These are phyloP conservation scores for Aulographum hederae DNA, from an alignment of 2,329 filamentous ascomycete genomes.

Conservation along the genomic window DNA sequence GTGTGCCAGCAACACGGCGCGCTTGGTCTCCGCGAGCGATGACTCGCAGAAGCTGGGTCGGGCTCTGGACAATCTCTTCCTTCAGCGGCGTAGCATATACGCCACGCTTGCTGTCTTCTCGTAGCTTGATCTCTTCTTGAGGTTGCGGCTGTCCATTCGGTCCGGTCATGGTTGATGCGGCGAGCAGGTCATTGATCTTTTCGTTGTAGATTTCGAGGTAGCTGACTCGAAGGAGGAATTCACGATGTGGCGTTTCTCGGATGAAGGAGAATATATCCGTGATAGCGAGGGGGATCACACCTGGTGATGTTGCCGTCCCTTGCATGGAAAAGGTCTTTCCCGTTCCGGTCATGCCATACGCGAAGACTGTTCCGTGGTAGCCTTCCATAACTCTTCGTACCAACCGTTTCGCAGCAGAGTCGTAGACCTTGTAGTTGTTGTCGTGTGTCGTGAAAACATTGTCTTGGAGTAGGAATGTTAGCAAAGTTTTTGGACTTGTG, in stretches of 20 bases:
- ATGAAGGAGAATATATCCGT: slow-evolving; percentile 99
- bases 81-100: slow-evolving; percentile 93
- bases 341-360: slow-evolving; percentile 97
- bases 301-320: slow-evolving; percentile 83
- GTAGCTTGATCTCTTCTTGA: slow-evolving; percentile 90
- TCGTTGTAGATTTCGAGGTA: slow-evolving; percentile 99
- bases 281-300: slow-evolving; percentile 91
- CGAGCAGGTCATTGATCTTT: slow-evolving; percentile 84
- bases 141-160: slow-evolving; percentile 24
- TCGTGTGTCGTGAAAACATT: slow-evolving; percentile 93
- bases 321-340: slow-evolving; percentile 99
- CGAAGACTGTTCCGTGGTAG: slow-evolving; percentile 95
- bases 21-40: slow-evolving; percentile 90
- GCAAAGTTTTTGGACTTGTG: not conserved
- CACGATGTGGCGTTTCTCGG: slow-evolving; percentile 81
- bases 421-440: slow-evolving; percentile 88
- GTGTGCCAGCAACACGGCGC: slow-evolving; percentile 77
- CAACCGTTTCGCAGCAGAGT: slow-evolving; percentile 79
- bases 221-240: slow-evolving; percentile 88
- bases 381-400: slow-evolving; percentile 97
- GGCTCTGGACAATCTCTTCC: slow-evolving; percentile 96
- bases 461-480: slow-evolving; percentile 35
- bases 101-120: slow-evolving; percentile 88
- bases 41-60: slow-evolving; percentile 82
- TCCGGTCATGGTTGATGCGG: slow-evolving; percentile 44